These are phyloP conservation scores for Jamesozyma spencerorum DNA, from an alignment of 805 yeast species.

Conservation along the genomic window DNA sequence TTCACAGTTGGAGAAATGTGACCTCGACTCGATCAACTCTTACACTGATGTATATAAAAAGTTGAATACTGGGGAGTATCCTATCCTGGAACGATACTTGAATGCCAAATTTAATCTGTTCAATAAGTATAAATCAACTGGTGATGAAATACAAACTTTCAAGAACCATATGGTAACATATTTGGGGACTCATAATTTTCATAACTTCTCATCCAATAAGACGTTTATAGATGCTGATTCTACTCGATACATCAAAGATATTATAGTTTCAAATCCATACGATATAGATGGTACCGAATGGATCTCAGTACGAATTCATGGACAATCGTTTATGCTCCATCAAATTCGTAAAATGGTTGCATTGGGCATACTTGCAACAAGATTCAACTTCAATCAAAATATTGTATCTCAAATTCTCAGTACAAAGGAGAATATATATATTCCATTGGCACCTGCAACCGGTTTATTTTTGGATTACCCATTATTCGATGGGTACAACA, in stretches of 20 bases:
- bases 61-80: no score
- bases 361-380: constrained; percentile 66
- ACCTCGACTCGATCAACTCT: no score
- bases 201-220: constrained; percentile 64
- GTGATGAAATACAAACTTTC: constrained; percentile 49
- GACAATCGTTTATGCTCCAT: constrained; percentile 91
- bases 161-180: constrained; percentile 31
- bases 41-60: no score
- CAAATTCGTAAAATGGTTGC: constrained; percentile 93
- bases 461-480: constrained; percentile 80
- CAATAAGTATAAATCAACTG: constrained; percentile 46
- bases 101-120: constrained; percentile 50
- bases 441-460: constrained; percentile 89
- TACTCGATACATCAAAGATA: constrained; percentile 60
- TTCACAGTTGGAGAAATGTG: no score
- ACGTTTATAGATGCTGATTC: constrained; percentile 65
- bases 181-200: constrained; percentile 80
- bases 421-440: constrained; percentile 44
- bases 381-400: constrained; percentile 64
- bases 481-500: constrained; percentile 69
- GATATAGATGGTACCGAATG: constrained; percentile 55
- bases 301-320: constrained; percentile 84
- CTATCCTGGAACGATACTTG: constrained; percentile 43
- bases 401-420: constrained; percentile 64
- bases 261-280: constrained; percentile 69